These are phyloP conservation scores for Acacia concinna DNA, from an alignment of 331 rosid genomes.

Conservation along the genomic window DNA sequence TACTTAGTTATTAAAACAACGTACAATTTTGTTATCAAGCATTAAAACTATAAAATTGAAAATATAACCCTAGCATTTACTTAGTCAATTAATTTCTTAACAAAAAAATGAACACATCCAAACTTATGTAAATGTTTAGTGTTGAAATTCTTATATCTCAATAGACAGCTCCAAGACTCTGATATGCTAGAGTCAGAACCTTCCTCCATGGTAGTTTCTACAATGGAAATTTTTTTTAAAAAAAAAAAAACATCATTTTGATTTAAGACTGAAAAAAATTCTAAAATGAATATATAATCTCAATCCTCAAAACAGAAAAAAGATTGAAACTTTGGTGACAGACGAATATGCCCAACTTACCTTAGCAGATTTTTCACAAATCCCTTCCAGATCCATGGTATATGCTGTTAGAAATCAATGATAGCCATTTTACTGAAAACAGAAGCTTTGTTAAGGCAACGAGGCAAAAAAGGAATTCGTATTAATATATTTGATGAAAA, in stretches of 20 bases:
- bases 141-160: conserved; percentile 98
- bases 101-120: too few relatives aligned
- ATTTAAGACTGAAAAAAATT: too few relatives aligned
- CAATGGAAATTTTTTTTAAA: conserved; percentile 22
- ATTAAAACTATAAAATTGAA: too few relatives aligned
- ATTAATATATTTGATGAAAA: not conserved
- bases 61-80: too few relatives aligned
- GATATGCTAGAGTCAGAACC: conserved; percentile 77
- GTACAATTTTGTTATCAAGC: too few relatives aligned
- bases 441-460: conserved; percentile 18
- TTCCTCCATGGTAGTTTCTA: conserved; percentile 83
- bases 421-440: conserved; percentile 41
- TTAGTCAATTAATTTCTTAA: too few relatives aligned
- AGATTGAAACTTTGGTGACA: conserved; percentile 4
- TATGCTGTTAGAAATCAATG: conserved; percentile 37
- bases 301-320: not conserved
- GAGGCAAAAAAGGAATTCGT: not conserved
- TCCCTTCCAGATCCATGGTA: conserved; percentile 81
- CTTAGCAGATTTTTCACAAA: conserved; percentile 48
- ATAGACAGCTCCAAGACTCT: conserved; percentile 94
- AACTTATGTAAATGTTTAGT: conserved; percentile 70
- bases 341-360: conserved; percentile 40
- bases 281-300: conserved; percentile 13
- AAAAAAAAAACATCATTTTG: conserved; percentile 4
- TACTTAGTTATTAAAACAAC: too few relatives aligned